These are phyloP conservation scores for Ophiorrhiza pumila DNA, from an alignment of 257 asterid genomes.

Conservation along the genomic window DNA sequence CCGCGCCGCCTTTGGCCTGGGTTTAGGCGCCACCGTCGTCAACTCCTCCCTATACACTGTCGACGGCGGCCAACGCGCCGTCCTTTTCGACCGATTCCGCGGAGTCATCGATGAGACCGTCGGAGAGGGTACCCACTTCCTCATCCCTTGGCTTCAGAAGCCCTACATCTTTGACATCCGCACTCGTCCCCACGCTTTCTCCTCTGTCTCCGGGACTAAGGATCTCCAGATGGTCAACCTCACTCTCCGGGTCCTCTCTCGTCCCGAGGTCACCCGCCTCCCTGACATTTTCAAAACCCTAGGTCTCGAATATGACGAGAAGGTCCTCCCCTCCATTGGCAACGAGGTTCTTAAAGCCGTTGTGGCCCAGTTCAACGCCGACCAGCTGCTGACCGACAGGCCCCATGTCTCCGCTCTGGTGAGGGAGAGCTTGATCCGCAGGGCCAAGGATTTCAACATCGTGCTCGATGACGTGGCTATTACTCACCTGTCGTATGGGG, in stretches of 20 bases:
- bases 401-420: slow-evolving; percentile 93
- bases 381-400: slow-evolving; percentile 85
- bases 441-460: slow-evolving; percentile 91
- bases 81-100: slow-evolving; percentile 84
- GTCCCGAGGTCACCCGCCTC: slow-evolving; percentile 67
- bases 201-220: slow-evolving; percentile 82
- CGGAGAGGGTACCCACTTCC: slow-evolving; percentile 89
- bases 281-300: slow-evolving; percentile 77
- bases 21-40: slow-evolving; percentile 52
- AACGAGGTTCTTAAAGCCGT: slow-evolving; percentile 89
- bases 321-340: slow-evolving; percentile 92
- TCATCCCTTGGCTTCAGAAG: slow-evolving; percentile 89
- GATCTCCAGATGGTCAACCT: slow-evolving; percentile 97
- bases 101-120: slow-evolving; percentile 72
- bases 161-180: slow-evolving; percentile 90
- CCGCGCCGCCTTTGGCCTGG: slow-evolving; percentile 70
- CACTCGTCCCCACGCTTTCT: slow-evolving; percentile 80
- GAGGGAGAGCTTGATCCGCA: slow-evolving; percentile 68
- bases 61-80: slow-evolving; percentile 96
- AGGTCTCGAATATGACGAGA: slow-evolving; percentile 88
- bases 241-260: slow-evolving; percentile 84
- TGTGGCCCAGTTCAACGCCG: slow-evolving; percentile 95
- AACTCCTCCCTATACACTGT: slow-evolving; percentile 82
- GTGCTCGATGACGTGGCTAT: slow-evolving; percentile 89
- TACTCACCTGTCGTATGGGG: slow-evolving; percentile 87